Conservation (phyloP, 352 stramenopile species). For the Phytophthora citrophthora region DNA sequence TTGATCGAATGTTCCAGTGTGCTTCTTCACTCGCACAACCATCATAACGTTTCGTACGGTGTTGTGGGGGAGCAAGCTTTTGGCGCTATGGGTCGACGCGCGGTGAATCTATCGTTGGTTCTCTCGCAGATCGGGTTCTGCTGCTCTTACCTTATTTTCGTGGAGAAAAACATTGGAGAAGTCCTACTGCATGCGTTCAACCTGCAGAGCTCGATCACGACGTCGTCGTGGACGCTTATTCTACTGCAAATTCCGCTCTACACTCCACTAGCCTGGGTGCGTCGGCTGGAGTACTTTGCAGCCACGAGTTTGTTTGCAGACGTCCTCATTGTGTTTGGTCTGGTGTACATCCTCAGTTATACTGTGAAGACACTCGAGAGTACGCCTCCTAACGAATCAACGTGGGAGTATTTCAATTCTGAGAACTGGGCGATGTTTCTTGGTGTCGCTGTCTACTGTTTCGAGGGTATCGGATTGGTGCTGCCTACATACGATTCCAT, state of each 20-base stretch:
- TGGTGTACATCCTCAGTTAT: constrained; percentile 61
- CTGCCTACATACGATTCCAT: constrained; percentile 68
- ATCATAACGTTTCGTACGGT: constrained; percentile 54
- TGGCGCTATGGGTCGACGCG: constrained; percentile 41
- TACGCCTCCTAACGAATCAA: constrained; percentile 24
- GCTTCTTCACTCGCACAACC: constrained; percentile 25
- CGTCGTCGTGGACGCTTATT: constrained; percentile 59
- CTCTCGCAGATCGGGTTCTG: constrained; percentile 73
- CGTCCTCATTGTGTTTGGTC: constrained; percentile 56
- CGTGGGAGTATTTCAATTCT: constrained; percentile 66
- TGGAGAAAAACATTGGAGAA: constrained; percentile 68
- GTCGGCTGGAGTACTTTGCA: constrained; percentile 70
- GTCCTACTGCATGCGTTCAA: constrained; percentile 58
- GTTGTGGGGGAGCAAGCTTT: constrained; percentile 55
- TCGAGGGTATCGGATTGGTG: constrained; percentile 66
- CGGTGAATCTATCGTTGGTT: constrained; percentile 68
- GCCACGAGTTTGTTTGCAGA: constrained; percentile 65
- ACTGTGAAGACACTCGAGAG: constrained; percentile 46
- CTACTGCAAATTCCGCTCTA: constrained; percentile 64
- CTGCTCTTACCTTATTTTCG: constrained; percentile 78
- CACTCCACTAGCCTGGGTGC: constrained; percentile 67
- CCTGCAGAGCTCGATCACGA: constrained; percentile 36
- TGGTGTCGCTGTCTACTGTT: constrained; percentile 66
- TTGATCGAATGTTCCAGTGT: constrained; percentile 54
- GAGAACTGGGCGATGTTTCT: constrained; percentile 66